Evolutionary conservation across 2,329 filamentous ascomycete species (phyloP).

Genomic region (Trichophyton equinum): DNA sequence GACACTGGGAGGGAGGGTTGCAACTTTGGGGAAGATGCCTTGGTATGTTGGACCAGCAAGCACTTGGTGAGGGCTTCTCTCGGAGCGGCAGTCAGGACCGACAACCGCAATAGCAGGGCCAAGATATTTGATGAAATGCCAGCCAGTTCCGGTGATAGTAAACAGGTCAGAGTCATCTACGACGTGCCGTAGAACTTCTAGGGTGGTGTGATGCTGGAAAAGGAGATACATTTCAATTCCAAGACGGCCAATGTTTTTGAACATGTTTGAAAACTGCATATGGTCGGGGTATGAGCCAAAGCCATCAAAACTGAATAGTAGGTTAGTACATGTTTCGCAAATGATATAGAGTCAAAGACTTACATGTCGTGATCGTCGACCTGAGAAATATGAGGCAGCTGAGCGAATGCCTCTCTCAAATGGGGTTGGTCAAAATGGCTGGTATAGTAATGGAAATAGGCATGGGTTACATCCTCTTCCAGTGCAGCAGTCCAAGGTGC

Average conservation of each 20-base stretch:
- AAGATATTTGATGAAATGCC: slow-evolving; percentile 97
- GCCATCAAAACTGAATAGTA: slow-evolving; percentile 64
- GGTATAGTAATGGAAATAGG: slow-evolving; percentile 98
- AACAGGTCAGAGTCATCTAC: slow-evolving; percentile 84
- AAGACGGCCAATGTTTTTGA: slow-evolving; percentile 93
- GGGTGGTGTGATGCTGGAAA: slow-evolving; percentile 94
- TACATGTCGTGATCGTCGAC: slow-evolving; percentile 97
- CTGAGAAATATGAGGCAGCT: slow-evolving; percentile 87
- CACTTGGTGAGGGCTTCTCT: slow-evolving; percentile 79
- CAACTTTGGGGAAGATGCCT: slow-evolving; percentile 90
- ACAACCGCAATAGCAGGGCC: slow-evolving; percentile 83
- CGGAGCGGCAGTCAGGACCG: slow-evolving; percentile 81
- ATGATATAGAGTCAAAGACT: slow-evolving; percentile 32
- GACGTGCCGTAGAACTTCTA: slow-evolving; percentile 83
- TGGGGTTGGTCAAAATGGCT: slow-evolving; percentile 97
- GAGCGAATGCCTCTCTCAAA: slow-evolving; percentile 85
- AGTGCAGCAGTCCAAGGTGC: slow-evolving; percentile 86
- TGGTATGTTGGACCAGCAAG: slow-evolving; percentile 96
- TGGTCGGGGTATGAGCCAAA: slow-evolving; percentile 96
- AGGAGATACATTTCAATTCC: slow-evolving; percentile 96
- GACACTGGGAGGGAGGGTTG: slow-evolving; percentile 76
- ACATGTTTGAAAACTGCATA: slow-evolving; percentile 95
- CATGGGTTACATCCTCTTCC: slow-evolving; percentile 88
- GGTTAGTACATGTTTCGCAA: slow-evolving; percentile 7
- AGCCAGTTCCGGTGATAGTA: slow-evolving; percentile 90